These are phyloP conservation scores for Fusarium subtropicale DNA, from an alignment of 2,329 filamentous ascomycete species.

Conservation along the genomic window DNA sequence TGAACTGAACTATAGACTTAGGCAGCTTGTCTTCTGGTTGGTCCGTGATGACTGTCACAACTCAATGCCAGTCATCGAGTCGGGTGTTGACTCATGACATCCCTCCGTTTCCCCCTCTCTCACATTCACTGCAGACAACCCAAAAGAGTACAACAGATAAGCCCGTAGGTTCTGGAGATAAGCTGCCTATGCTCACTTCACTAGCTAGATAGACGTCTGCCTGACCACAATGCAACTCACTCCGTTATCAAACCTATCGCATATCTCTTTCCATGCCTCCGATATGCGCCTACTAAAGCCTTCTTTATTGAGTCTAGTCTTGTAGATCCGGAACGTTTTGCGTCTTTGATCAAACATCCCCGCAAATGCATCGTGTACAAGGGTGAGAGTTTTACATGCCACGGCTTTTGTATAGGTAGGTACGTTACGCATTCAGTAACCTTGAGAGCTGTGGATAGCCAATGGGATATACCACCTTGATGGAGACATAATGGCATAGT, in stretches of 20 bases:
- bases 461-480: slow-evolving; percentile 13
- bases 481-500: slow-evolving; percentile 1
- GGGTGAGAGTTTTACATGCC: slow-evolving; percentile 3
- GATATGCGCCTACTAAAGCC: slow-evolving; percentile 15
- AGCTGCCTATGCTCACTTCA: slow-evolving; percentile 15
- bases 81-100: slow-evolving; percentile 36
- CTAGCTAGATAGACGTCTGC: background rate
- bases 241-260: slow-evolving; percentile 11
- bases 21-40: slow-evolving; percentile 24
- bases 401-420: background rate
- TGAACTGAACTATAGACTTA: background rate
- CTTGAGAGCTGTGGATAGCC: slow-evolving; percentile 22
- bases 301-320: slow-evolving; percentile 32
- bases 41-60: slow-evolving; percentile 26
- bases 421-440: background rate
- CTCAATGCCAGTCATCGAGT: slow-evolving; percentile 25
- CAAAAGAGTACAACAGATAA: slow-evolving; percentile 20
- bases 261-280: slow-evolving; percentile 7
- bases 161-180: slow-evolving; percentile 22
- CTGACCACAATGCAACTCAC: slow-evolving; percentile 12
- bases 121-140: slow-evolving; percentile 4
- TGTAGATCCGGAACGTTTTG: slow-evolving; percentile 31
- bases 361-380: slow-evolving; percentile 22
- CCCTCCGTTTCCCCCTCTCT: slow-evolving; percentile 16
- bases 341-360: slow-evolving; percentile 16